A percentile compares a stretch with the other conserved stretches of the same genome.
Evolutionary conservation across 176 grass and related monocot genomes (phyloP).

Genomic region (Bothriochloa decipiens): DNA sequence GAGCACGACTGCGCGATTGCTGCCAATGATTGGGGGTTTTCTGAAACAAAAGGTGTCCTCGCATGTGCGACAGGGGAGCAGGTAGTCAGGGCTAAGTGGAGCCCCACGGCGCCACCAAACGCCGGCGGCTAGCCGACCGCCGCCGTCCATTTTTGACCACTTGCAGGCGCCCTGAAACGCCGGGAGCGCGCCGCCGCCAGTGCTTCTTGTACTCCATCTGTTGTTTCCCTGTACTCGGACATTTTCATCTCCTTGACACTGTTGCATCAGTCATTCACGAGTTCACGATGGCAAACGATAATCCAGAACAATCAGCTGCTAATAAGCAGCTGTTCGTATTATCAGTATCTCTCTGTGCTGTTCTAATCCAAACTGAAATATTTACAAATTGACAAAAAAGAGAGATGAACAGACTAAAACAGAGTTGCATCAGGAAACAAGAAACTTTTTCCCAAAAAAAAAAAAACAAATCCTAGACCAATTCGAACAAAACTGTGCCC

Average conservation of each 20-base stretch:
- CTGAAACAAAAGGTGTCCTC: not conserved
- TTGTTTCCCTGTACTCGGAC: too few species aligned
- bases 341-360: not conserved
- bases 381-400: slow-evolving; percentile 7
- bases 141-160: too few species aligned
- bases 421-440: too few species aligned
- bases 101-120: slow-evolving; percentile 30
- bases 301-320: not conserved
- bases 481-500: not conserved
- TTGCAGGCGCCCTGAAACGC: too few species aligned
- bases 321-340: not conserved
- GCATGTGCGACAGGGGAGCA: slow-evolving; percentile 38
- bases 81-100: not conserved
- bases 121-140: too few species aligned
- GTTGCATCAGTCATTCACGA: not conserved
- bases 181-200: too few species aligned
- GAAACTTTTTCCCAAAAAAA: not conserved
- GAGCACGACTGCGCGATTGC: not conserved
- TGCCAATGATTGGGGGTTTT: not conserved
- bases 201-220: not conserved
- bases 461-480: not conserved
- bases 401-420: too few species aligned
- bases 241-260: too few species aligned
- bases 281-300: not conserved
- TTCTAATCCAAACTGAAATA: slow-evolving; percentile 20